phyloP scores from a whole-genome alignment of 75 land plant species.

The Sequoia sempervirens region DNA sequence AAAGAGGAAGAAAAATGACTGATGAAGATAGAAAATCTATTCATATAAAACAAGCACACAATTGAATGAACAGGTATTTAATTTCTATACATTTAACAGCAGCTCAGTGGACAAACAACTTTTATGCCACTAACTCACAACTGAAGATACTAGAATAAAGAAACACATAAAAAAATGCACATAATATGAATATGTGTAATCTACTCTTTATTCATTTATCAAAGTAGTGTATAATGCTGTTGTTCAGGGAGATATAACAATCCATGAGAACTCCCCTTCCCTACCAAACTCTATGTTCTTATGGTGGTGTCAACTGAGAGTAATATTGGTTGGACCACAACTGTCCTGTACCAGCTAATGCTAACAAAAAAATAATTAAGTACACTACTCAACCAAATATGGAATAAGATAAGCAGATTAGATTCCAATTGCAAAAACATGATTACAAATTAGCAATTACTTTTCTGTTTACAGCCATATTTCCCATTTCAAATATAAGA shows the following conservation, averaged over 20 bases:
- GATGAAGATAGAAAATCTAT: not conserved
- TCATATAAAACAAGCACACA: not conserved
- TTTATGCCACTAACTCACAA: not conserved
- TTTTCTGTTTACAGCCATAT: no score
- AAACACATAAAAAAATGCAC: not conserved
- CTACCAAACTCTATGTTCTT: not conserved
- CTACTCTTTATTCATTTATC: not conserved
- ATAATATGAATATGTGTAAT: no score
- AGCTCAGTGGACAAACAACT: not conserved
- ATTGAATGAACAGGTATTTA: not conserved
- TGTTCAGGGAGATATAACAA: not conserved
- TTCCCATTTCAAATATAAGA: not conserved
- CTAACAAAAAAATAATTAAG: not conserved
- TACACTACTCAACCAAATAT: not conserved
- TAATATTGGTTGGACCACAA: no score
- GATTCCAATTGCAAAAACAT: not conserved
- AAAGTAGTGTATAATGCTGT: not conserved
- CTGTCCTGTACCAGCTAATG: no score
- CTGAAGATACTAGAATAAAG: not conserved
- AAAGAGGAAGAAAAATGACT: not conserved
- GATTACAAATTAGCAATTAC: no score
- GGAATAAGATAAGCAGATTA: not conserved
- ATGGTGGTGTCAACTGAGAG: no score
- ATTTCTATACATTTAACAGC: not conserved
- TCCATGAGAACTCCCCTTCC: not conserved